Evolutionary conservation across 768 basidiomycete genomes (phyloP).

Genomic region (Tricholoma matsutake): DNA sequence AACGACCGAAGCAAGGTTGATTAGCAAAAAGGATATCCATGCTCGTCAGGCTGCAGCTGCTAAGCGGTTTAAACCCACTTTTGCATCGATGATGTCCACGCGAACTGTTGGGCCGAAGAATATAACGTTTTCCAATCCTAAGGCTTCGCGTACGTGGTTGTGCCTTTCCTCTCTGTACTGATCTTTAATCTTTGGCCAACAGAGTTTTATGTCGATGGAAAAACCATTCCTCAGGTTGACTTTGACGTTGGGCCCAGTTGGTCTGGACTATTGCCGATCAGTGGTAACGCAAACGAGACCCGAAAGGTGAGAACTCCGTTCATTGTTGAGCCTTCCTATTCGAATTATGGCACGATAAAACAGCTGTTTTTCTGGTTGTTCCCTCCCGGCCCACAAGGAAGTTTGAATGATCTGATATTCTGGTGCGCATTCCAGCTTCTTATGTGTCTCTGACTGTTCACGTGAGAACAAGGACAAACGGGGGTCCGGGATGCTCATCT

Average conservation of each 20-base stretch:
- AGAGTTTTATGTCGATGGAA: constrained; percentile 74
- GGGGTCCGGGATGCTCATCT: constrained; percentile 79
- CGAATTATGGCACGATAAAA: neutral
- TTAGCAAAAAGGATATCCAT: constrained; percentile 41
- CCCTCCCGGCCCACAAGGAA: constrained; percentile 72
- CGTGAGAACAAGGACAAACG: constrained; percentile 56
- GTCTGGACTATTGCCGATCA: constrained; percentile 74
- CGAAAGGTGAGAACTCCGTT: constrained; percentile 41
- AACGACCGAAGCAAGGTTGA: constrained; percentile 25
- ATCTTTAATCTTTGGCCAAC: neutral
- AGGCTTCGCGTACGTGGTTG: constrained; percentile 49
- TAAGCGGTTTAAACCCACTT: constrained; percentile 31
- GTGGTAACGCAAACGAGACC: constrained; percentile 54
- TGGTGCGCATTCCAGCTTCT: constrained; percentile 41
- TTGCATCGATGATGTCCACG: constrained; percentile 10
- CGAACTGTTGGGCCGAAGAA: constrained; percentile 41
- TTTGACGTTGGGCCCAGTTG: constrained; percentile 77
- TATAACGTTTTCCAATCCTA: constrained; percentile 69
- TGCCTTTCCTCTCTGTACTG: neutral
- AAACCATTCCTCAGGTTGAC: constrained; percentile 60
- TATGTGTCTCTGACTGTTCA: neutral
- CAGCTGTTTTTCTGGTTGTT: constrained; percentile 86
- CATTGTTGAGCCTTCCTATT: neutral
- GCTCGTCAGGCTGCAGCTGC: constrained; percentile 47
- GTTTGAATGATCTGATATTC: constrained; percentile 70